phyloP scores from a whole-genome alignment of 768 basidiomycete genomes.

The Suillus luteus region DNA sequence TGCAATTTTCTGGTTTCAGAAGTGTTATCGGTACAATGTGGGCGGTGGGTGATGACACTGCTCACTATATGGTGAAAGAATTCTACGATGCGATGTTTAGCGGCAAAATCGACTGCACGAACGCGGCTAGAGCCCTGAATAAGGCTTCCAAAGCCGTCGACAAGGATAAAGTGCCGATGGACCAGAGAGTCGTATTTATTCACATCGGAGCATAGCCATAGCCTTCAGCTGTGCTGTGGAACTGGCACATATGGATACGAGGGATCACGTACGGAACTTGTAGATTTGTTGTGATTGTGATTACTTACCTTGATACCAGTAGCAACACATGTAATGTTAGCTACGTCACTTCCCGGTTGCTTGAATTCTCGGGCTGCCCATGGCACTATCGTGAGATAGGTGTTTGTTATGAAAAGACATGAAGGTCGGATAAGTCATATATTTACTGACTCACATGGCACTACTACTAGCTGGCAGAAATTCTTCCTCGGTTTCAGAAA shows the following conservation, averaged over 20 bases:
- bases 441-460: too few species aligned
- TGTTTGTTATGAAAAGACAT: too few species aligned
- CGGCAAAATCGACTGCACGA: conserved; percentile 16
- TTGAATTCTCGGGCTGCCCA: too few species aligned
- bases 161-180: conserved; percentile 23
- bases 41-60: conserved; percentile 32
- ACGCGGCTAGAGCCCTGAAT: conserved; percentile 23
- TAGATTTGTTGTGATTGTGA: not conserved
- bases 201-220: conserved; percentile 25
- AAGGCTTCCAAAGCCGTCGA: conserved; percentile 24
- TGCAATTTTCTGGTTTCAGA: conserved; percentile 38
- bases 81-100: conserved; percentile 26
- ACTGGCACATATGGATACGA: too few species aligned
- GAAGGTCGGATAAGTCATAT: too few species aligned
- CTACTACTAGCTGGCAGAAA: too few species aligned
- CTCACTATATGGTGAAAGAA: conserved; percentile 19
- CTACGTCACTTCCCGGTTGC: too few species aligned
- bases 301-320: too few species aligned
- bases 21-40: conserved; percentile 40
- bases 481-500: too few species aligned
- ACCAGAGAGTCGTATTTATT: conserved; percentile 31
- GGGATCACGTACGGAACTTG: not conserved
- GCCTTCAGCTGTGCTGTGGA: not conserved
- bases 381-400: too few species aligned
- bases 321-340: too few species aligned